phyloP scores from a whole-genome alignment of 208 protist genomes.

The Wallacemonas collosoma region DNA sequence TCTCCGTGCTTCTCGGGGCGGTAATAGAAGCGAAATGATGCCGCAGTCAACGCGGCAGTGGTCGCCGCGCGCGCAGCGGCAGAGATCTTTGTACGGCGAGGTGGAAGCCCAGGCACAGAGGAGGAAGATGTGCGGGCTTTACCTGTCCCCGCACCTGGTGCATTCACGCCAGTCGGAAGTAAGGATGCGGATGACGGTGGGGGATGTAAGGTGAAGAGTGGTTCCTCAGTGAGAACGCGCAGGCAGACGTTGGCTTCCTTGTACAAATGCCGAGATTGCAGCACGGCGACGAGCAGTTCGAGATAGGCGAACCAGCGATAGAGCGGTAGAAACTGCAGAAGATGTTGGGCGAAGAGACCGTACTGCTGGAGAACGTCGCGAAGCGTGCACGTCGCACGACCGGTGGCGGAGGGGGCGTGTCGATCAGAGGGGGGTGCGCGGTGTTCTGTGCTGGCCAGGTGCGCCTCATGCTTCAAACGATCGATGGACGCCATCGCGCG shows the following conservation, averaged over 20 bases:
- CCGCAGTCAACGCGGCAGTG: constrained; percentile 4
- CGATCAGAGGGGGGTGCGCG: not conserved
- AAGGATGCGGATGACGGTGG: too few relatives aligned
- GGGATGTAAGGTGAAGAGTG: constrained; percentile 38
- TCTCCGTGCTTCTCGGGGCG: constrained; percentile 59
- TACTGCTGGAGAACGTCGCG: constrained; percentile 32
- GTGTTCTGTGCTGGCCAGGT: not conserved
- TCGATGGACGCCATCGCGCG: not conserved
- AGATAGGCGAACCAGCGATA: constrained; percentile 71
- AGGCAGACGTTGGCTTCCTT: constrained; percentile 67
- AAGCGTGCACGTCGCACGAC: not conserved
- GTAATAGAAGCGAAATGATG: constrained; percentile 53
- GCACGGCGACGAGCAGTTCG: constrained; percentile 58
- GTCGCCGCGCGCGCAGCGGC: not conserved
- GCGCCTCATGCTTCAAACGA: not conserved
- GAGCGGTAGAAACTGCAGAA: constrained; percentile 70
- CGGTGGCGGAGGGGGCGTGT: not conserved
- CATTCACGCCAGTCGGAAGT: too few relatives aligned
- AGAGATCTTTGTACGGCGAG: constrained; percentile 1
- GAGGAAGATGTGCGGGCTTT: not conserved
- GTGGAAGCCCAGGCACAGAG: not conserved
- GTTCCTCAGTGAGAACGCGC: constrained; percentile 51
- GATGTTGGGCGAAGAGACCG: constrained; percentile 58
- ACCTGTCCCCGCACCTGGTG: too few relatives aligned
- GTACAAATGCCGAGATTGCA: constrained; percentile 59